Base-by-base conservation (phyloP, 1,139 yeast genomes). In the Debaryomyces sp. region DNA sequence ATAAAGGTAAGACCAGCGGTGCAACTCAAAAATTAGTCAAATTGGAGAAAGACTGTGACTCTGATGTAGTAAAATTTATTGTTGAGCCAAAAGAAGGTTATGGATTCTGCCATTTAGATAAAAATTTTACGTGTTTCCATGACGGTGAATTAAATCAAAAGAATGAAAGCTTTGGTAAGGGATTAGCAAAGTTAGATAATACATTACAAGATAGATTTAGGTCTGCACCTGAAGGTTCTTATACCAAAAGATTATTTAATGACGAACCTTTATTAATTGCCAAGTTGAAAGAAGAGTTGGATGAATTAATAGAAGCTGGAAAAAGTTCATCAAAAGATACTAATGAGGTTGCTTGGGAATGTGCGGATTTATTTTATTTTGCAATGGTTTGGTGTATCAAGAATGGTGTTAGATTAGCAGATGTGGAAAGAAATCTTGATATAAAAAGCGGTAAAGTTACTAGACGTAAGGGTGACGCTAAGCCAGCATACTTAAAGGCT, bases 381-480 rank as follows among this genome's bases (percentile, higher is more conserved):
- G 92, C 95, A 9, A 69, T 92, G 77, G 79, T 90, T n/a, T 89
- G 90, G 80, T 83, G 95, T 56, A 86, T 87, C 40, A 85, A 89
- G 66, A 75, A 84, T 59, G 96, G 92, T 33, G 97, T 92, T 35
- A 72, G 86, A 26, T 74, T 92, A 63, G 74, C 80, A 12, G 97
- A 92, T 59, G 84, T 94, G 40, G 97, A 91, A 70, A 80, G 77
- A 59, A 91, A 92, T 67, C 77, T 94, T 62, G 95, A 91, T 61
- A 72, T 86, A 63, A 94, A 95, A 74, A 80, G 90, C 43, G 71
- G 85, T 61, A 92, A 91, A 70, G 91, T 94, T 49, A 85, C 97
- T 3, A 83, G 99, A 71, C 82, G 99, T 67, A 87, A 85, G 68
- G 99, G 99, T 45, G 97, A 94, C 70, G 98, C 99, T 30, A 94